These are phyloP conservation scores for Rauvolfia tetraphylla DNA, from an alignment of 257 asterid genomes.

Conservation along the genomic window DNA sequence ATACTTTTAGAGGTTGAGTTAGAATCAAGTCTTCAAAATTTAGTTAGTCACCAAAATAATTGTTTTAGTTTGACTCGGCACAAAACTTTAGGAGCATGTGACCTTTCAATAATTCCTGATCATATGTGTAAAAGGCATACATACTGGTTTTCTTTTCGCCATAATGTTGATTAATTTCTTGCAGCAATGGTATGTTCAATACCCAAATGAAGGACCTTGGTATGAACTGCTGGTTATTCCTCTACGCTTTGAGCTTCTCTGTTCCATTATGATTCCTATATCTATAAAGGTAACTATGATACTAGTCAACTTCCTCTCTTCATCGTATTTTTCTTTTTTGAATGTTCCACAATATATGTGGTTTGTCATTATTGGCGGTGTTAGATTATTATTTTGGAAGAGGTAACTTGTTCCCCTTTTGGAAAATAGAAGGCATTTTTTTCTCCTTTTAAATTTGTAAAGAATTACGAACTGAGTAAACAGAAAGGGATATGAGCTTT, in stretches of 20 bases:
- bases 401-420: not conserved
- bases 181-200: slow-evolving; percentile 93
- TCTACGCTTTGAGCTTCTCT: slow-evolving; percentile 96
- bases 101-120: not conserved
- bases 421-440: not conserved
- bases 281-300: slow-evolving; percentile 77
- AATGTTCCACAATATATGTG: not conserved
- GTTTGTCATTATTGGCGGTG: not conserved
- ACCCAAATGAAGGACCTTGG: slow-evolving; percentile 98
- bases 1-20: not conserved
- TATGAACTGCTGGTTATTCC: slow-evolving; percentile 95
- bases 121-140: not conserved
- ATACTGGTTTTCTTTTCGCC: not conserved
- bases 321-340: not conserved
- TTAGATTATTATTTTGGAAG: no score
- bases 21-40: not conserved
- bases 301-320: slow-evolving; percentile 14
- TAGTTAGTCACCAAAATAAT: not conserved
- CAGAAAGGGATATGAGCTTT: not conserved
- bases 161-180: slow-evolving; percentile 26
- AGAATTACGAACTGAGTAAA: not conserved
- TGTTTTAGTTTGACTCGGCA: not conserved
- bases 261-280: slow-evolving; percentile 99
- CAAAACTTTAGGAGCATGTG: not conserved
- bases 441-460: not conserved